Evolutionary conservation across 352 stramenopile species (phyloP), one percentile per base, ranked within the genome.

Genomic region (Pythium aristosporum): DNA sequence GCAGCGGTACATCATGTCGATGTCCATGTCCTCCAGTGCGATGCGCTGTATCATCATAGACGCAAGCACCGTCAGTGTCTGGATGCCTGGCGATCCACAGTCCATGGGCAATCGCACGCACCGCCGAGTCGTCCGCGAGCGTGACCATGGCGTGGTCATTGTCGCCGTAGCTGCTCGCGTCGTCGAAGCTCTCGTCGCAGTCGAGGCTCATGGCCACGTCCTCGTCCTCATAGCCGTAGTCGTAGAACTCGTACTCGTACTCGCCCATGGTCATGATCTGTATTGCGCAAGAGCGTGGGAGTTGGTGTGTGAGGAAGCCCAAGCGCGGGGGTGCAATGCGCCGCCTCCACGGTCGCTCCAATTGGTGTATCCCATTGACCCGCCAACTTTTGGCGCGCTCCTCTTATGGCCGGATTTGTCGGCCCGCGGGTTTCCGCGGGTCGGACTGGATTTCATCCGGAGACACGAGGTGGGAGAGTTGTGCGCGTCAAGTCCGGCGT

Each of bases 111-210:
- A 39, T 15, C 18, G 36, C 30, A 73, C 66, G 60, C 54, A 73
- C 66, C 66, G 66, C 66, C 60, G 66, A 68, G 57, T 73, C 66
- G 52, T 73, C 66, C 18, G 50, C 61, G 48, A 73, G 49, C 48
- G 61, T 66, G 49, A 73, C 66, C 55, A 62, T 53, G 43, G 23
- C 23, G 43, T 81, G 67, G 57, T 81, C 69, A 48, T 72, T 60
- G 41, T 70, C 66, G 55, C 77, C 79, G 67, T 65, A 61, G 65
- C 73, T 74, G 43, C 73, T 73, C 28, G 74, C 74, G 55, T 91
- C 82, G 66, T 91, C 85, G 36, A 94, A 78, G 67, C 83, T 80
- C 80, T 94, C 85, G 63, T 94, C 80, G 72, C 85, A 94, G 51
- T 81, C 81, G 63, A 94, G 85, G 51, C 57, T 69, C 65, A 65